phyloP scores from a whole-genome alignment of 2,329 filamentous ascomycete species.

The Anisogramma anomala region DNA sequence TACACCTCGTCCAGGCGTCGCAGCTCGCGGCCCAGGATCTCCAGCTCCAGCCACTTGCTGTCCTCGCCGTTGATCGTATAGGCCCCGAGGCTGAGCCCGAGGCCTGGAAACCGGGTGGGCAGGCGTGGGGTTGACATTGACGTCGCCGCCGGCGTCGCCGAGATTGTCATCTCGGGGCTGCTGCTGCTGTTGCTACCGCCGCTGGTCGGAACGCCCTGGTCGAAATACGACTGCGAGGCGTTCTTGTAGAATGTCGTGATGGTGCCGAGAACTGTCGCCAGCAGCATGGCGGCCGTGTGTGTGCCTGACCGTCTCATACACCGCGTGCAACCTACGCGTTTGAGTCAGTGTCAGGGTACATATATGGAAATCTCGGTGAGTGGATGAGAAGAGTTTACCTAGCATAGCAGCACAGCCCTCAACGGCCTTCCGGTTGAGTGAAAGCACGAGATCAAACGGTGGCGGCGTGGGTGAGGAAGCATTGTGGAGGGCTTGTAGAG shows the following conservation, averaged over 20 bases:
- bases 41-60: constrained; percentile 34
- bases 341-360: neutral
- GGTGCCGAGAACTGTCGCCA: constrained; percentile 38
- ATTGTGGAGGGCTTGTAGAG: constrained; percentile 36
- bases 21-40: constrained; percentile 37
- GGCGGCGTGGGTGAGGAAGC: constrained; percentile 27
- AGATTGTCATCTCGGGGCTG: constrained; percentile 7
- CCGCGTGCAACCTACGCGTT: constrained; percentile 23
- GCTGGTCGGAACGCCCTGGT: constrained; percentile 17
- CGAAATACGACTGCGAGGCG: constrained; percentile 30
- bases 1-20: constrained; percentile 36
- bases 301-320: constrained; percentile 34
- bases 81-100: constrained; percentile 31
- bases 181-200: constrained; percentile 11
- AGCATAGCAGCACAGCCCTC: constrained; percentile 38
- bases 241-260: constrained; percentile 35
- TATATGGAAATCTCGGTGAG: no score
- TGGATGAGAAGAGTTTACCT: constrained; percentile 3
- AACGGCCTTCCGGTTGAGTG: constrained; percentile 36
- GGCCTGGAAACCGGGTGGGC: constrained; percentile 15
- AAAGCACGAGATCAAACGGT: constrained; percentile 34
- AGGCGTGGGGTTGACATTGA: neutral
- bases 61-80: constrained; percentile 36
- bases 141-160: constrained; percentile 11
- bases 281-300: constrained; percentile 36